A percentile compares a stretch with the other conserved stretches of the same genome.
Evolutionary conservation across 148 eudicot genomes (phyloP).

Genomic region (Rhododendron williamsianum): DNA sequence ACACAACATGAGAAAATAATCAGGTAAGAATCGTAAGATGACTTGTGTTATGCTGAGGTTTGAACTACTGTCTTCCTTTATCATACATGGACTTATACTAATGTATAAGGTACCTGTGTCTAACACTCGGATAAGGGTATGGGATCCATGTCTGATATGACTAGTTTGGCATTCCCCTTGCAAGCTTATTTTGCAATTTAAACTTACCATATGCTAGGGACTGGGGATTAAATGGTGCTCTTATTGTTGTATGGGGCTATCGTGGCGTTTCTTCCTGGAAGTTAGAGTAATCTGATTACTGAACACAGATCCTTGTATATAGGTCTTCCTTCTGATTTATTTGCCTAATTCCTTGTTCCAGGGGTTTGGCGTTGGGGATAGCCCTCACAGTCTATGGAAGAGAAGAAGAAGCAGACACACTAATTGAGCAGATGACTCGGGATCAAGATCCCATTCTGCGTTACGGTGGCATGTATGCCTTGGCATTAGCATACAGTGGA

Average conservation of each 20-base stretch:
- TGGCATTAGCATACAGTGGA: slow-evolving; percentile 96
- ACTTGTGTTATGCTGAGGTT: slow-evolving; percentile 1
- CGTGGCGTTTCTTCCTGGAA: not conserved
- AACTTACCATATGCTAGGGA: not conserved
- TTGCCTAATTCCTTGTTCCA: slow-evolving; percentile 17
- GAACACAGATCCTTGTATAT: not conserved
- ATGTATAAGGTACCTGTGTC: not conserved
- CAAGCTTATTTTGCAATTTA: not conserved
- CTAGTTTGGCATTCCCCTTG: not conserved
- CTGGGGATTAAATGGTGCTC: not conserved
- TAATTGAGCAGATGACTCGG: slow-evolving; percentile 95
- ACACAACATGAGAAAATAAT: slow-evolving; percentile 98
- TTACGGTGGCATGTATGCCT: slow-evolving; percentile 98
- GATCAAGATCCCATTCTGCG: slow-evolving; percentile 97
- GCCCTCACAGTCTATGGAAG: slow-evolving; percentile 97
- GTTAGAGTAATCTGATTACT: not conserved
- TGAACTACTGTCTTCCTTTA: not conserved
- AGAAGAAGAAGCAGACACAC: slow-evolving; percentile 95
- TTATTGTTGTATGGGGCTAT: not conserved
- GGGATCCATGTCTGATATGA: not conserved
- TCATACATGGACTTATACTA: not conserved
- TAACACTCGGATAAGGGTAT: not conserved
- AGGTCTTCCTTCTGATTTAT: not conserved
- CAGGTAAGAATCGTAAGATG: slow-evolving; percentile 39
- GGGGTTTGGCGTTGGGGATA: slow-evolving; percentile 93